Evolutionary conservation across 1,284 basidiomycete species (phyloP), one percentile per base, ranked within the genome.

Genomic region (Cryptococcus sp.): DNA sequence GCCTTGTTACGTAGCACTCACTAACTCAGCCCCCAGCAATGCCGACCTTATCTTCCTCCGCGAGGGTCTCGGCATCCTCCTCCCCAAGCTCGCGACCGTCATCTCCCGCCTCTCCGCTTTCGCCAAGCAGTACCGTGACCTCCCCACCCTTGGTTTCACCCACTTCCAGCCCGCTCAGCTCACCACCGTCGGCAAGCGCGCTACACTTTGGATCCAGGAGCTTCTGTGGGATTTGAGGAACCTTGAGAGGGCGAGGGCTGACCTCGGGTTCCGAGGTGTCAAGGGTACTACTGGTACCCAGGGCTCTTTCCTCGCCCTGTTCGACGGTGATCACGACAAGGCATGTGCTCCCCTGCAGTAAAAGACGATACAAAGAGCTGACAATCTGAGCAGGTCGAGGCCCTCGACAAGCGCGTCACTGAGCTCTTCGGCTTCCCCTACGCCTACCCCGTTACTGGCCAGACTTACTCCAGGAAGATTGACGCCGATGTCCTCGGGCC

Each of bases 241-340:
- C 77, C 82, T 99, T 71, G 85, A 87, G 73, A 85, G 95, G 33
- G 93, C 91, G 0, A 82, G 91, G 36, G 87, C 92, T 65, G 96
- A 98, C 77, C 79, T 99, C 56, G 96, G 96, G 4, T 98, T 99
- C 82, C 85, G 96, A 55, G 96, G 96, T 46, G 96, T 97, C 55
- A 99, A 99, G 79, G 96, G 96, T 24, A 98, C 96, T 0, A 99
- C 96, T 0, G 96, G 96, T 24, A 98, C 96, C 0, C 96, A 98
- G 76, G 96, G 91, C 3, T 92, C 89, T 65, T 99, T 98, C 82
- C 80, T 98, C 49, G 82, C 91, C 1, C 81, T 99, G 23, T 98
- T 99, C 69, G 90, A 98, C 64, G 94, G 93, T 1, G 88, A 98
- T 75, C 92, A 97, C 75, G 84, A 85, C 64, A 98, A 98, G 82